Evolutionary conservation across 192 early-diverging fungal genomes (phyloP).

Genomic region (Pilobolus umbonatus): DNA sequence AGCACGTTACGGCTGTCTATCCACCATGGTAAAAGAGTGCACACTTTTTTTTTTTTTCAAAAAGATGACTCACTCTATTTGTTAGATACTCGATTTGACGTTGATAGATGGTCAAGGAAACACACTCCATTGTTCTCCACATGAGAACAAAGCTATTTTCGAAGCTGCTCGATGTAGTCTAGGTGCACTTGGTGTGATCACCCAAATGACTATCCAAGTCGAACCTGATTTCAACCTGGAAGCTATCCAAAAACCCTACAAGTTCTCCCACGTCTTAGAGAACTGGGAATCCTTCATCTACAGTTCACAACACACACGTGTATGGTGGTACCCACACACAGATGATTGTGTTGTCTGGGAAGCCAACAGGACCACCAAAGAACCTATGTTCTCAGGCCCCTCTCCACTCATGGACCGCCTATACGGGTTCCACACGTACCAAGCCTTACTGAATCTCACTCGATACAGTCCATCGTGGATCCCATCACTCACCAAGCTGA

Average conservation of each 20-base stretch:
- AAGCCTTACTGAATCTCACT: slow-evolving; percentile 53
- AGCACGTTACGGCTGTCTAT: slow-evolving; percentile 52
- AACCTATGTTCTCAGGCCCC: slow-evolving; percentile 15
- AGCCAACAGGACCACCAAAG: slow-evolving; percentile 53
- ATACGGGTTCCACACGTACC: slow-evolving; percentile 44
- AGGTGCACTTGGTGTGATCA: slow-evolving; percentile 67
- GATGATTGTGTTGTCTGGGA: slow-evolving; percentile 65
- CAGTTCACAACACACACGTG: slow-evolving; percentile 69
- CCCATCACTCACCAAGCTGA: slow-evolving; percentile 45
- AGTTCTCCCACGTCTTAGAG: slow-evolving; percentile 48
- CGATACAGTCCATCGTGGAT: slow-evolving; percentile 45
- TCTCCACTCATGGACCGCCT: slow-evolving; percentile 23
- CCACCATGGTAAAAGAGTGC: slow-evolving; percentile 43
- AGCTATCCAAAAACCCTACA: slow-evolving; percentile 58
- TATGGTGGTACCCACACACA: slow-evolving; percentile 78
- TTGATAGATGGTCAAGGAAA: slow-evolving; percentile 55
- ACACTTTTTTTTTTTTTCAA: slow-evolving; percentile 1
- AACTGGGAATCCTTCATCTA: slow-evolving; percentile 45
- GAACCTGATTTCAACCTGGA: slow-evolving; percentile 64
- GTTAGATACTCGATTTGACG: slow-evolving; percentile 51
- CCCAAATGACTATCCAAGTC: slow-evolving; percentile 58
- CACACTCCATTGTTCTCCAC: slow-evolving; percentile 46
- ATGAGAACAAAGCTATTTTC: slow-evolving; percentile 48
- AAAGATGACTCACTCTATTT: background rate
- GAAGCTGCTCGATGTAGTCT: slow-evolving; percentile 63